Evolutionary conservation across 306 rosid genomes (phyloP), one percentile per base, ranked within the genome.

Genomic region (Dalbergia oliveri): DNA sequence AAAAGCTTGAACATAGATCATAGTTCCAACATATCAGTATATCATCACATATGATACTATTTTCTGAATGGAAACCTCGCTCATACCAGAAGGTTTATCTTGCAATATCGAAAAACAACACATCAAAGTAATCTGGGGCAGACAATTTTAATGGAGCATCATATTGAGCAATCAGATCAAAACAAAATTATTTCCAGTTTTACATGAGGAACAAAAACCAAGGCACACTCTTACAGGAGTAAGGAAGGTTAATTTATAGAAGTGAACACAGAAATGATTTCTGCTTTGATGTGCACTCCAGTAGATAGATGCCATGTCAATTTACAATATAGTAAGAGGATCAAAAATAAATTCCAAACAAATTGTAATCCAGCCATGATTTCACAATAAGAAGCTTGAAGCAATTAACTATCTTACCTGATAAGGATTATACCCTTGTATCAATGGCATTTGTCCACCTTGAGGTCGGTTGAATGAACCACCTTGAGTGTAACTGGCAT

Each of bases 361-460:
- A 61, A 59, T 53, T 68, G 15, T 62, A 62, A 43, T 39, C 19
- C 5, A 37, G 13, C 73, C 56, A 26, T 9, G 16, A 53, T 77
- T 33, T 15, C 43, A 65, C 49, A 54, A 16, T 5, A 45, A 59
- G 78, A 41, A 69, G 74, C 53, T 72, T 16, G 73, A 66, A 85
- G 80, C 51, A 80, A 62, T 15, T 69, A 35, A 61, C 21, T 59
- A 69, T 70, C 83, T 33, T 83, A 91, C 99, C 98, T 93, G 99
- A 86, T 90, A 95, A 23, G 97, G 98, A 89, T 93, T 90, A 85
- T 93, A 95, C 12, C 99, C 99, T 26, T 89, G 97, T 88, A 90
- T 89, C 89, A 95, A 76, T 47, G 97, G 91, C 89, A 93, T 95
- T 87, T 93, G 99, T 66, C 99, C 97, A 84, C 89, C 90, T 81